A percentile compares a stretch with the other conserved stretches of the same genome.
Conservation (phyloP, 2,329 filamentous ascomycete genomes). For the Myriosclerotinia scirpicola region DNA sequence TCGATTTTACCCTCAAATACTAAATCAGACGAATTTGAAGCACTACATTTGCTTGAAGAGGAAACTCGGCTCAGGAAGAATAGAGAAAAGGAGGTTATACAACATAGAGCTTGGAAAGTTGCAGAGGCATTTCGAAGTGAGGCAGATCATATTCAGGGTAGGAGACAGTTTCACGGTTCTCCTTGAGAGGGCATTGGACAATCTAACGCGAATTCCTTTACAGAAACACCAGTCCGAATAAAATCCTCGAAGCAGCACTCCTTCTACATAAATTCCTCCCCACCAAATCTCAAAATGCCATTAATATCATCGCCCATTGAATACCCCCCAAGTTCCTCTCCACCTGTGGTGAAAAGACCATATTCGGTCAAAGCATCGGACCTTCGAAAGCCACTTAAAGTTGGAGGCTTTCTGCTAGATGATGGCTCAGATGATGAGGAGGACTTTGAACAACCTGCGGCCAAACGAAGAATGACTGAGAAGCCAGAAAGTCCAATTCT, state of each 20-base stretch:
- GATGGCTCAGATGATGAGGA: conserved; percentile 46
- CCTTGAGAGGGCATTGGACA: not conserved
- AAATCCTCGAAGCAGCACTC: conserved; percentile 15
- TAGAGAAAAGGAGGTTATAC: conserved; percentile 49
- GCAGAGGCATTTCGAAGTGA: conserved; percentile 52
- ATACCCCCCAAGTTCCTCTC: conserved; percentile 38
- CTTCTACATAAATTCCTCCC: conserved; percentile 14
- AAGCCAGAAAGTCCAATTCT: conserved; percentile 1
- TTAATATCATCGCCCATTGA: conserved; percentile 59
- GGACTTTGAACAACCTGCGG: conserved; percentile 41
- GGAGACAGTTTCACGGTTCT: not conserved
- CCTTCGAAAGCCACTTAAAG: conserved; percentile 41
- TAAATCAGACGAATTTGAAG: conserved; percentile 50
- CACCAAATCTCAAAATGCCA: conserved; percentile 49
- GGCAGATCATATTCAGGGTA: conserved; percentile 43
- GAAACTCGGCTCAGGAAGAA: conserved; percentile 47
- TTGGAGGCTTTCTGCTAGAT: conserved; percentile 48
- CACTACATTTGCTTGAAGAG: conserved; percentile 44
- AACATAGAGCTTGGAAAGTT: conserved; percentile 50
- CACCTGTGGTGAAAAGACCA: conserved; percentile 43
- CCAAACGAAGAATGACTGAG: conserved; percentile 49
- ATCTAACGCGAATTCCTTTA: not conserved
- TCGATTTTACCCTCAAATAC: conserved; percentile 30
- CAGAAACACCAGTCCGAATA: conserved; percentile 18
- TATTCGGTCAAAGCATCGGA: conserved; percentile 41